Evolutionary conservation across 768 basidiomycete genomes (phyloP), one percentile per base, ranked within the genome.

Genomic region (Kwoniella europaea): DNA sequence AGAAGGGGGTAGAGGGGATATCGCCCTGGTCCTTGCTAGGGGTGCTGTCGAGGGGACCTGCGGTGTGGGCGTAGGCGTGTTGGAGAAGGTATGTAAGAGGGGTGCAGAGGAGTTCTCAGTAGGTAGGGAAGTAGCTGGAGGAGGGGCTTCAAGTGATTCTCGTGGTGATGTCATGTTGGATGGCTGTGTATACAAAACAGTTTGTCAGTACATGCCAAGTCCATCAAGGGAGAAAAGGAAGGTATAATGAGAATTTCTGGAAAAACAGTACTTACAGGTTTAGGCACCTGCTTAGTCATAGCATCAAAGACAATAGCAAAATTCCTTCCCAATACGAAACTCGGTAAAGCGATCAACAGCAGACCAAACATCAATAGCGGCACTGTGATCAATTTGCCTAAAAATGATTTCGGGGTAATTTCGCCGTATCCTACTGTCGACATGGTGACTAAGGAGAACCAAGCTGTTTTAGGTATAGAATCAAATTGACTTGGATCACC

Each of bases 381-480:
- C 0, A 95, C 85, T 0, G 94, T 93, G 74, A 96, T 86, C 44
- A 95, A 85, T 2, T 92, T 90, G 0, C 94, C 94, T n/a, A 95
- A 86, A 82, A 91, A 90, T 1, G 92, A 92, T 13, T 91, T 88
- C 0, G 94, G 94, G 0, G 92, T 92, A 65, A 94, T 92, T 82
- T 96, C 94, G 46, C 94, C 94, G 75, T 94, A 96, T 13, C 94
- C 92, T 1, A 93, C 92, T 0, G 93, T 94, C 2, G 91, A 91
- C 72, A 94, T 94, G 0, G 93, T 78, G 50, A 81, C 75, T 29
- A 81, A 67, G 1, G 86, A 88, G 76, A 84, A 91, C 92, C 93
- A 94, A 0, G 88, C 90, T 4, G 90, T 90, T 13, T 89, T 89
- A 7, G 91, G 91, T 68, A 91, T 91, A 41, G 87, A 88, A 87